Evolutionary conservation across 176 grass and related monocot species (phyloP).

Genomic region (Luzula sylvatica): DNA sequence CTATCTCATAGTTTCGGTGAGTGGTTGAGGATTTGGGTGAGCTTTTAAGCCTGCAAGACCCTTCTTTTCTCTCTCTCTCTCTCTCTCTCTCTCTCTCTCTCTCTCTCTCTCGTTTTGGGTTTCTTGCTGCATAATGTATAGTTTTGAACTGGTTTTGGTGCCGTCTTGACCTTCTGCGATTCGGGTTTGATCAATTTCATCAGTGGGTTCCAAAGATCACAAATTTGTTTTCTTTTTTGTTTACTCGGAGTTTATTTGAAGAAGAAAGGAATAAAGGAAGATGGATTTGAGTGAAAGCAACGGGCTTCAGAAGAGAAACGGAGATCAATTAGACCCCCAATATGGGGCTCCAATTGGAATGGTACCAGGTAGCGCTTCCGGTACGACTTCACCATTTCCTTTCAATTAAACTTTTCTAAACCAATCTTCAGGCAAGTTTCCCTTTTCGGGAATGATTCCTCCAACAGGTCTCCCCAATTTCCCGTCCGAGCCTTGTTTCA

Average conservation of each 20-base stretch:
- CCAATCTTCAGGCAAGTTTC: constrained; percentile 21
- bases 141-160: constrained; percentile 13
- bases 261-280: constrained; percentile 1
- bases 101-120: neutral
- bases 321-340: constrained; percentile 16
- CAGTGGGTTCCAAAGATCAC: neutral
- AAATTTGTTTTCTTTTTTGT: constrained; percentile 8
- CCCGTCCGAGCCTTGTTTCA: constrained; percentile 68
- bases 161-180: neutral
- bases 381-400: constrained; percentile 9
- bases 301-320: constrained; percentile 20
- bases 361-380: constrained; percentile 9
- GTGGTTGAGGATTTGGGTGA: neutral
- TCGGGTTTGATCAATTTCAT: neutral
- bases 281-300: constrained; percentile 26
- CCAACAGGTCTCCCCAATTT: constrained; percentile 44
- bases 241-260: constrained; percentile 6
- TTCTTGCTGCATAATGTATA: neutral
- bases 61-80: no score
- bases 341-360: constrained; percentile 14
- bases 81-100: neutral
- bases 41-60: neutral
- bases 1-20: neutral
- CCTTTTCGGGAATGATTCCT: constrained; percentile 27
- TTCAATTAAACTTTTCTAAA: constrained; percentile 16